Evolutionary conservation across 164 flowering plant species (phyloP).

Genomic region (Piper longum): DNA sequence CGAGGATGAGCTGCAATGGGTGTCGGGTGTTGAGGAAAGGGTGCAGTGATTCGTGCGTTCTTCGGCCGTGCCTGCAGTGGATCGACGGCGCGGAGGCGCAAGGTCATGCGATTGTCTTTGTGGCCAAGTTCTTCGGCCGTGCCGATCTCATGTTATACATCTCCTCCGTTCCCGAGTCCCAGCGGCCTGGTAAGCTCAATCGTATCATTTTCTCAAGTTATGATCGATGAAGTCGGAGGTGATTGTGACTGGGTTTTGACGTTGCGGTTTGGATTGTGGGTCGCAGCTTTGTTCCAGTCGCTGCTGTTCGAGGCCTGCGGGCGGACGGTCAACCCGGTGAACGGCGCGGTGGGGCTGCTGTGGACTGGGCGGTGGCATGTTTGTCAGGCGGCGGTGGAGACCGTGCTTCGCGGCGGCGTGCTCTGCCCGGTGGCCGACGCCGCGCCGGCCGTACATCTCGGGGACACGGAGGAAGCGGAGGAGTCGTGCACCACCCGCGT

Average conservation of each 20-base stretch:
- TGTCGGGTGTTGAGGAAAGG: slow-evolving; percentile 28
- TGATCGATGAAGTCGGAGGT: too few species aligned
- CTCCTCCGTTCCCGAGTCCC: slow-evolving; percentile 37
- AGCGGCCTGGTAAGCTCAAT: slow-evolving; percentile 27
- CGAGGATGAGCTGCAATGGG: too few species aligned
- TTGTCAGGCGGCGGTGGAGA: slow-evolving; percentile 51
- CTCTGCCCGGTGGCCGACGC: slow-evolving; percentile 31
- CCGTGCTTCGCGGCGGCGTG: slow-evolving; percentile 47
- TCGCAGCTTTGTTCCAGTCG: slow-evolving; percentile 27
- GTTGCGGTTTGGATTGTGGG: background rate
- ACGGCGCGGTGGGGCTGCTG: slow-evolving; percentile 50
- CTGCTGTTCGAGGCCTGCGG: slow-evolving; percentile 54
- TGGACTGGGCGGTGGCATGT: slow-evolving; percentile 58
- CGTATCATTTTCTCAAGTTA: too few species aligned
- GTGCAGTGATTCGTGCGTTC: slow-evolving; percentile 43
- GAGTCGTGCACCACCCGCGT: too few species aligned
- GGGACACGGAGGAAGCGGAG: too few species aligned
- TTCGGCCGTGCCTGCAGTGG: slow-evolving; percentile 47
- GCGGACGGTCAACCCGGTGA: slow-evolving; percentile 47
- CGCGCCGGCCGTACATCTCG: background rate
- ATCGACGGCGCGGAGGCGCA: slow-evolving; percentile 45
- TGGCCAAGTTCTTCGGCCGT: slow-evolving; percentile 71
- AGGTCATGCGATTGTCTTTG: slow-evolving; percentile 48
- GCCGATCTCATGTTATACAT: slow-evolving; percentile 59
- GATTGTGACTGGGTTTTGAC: background rate